Evolutionary conservation across 805 yeast species (phyloP).

Genomic region (Candida ipomoeae): DNA sequence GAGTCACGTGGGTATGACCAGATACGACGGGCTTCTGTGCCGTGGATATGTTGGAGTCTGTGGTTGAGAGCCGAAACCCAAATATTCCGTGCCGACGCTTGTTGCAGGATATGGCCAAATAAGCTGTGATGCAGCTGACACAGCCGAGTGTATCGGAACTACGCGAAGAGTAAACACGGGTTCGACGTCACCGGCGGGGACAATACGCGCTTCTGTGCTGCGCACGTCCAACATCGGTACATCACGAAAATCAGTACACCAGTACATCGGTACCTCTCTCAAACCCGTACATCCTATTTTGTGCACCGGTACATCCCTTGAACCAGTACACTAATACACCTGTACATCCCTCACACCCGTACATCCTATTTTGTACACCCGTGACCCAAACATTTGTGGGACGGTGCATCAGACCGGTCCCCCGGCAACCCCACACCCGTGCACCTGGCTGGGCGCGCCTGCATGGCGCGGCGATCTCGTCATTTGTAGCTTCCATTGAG

Average conservation of each 20-base stretch:
- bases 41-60: too few species aligned
- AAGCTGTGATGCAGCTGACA: too few species aligned
- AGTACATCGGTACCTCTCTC: neutral
- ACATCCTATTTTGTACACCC: neutral
- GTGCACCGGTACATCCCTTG: neutral
- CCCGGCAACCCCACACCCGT: neutral
- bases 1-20: too few species aligned
- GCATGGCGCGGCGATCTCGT: conserved; percentile 1
- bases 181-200: neutral
- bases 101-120: too few species aligned
- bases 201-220: neutral
- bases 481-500: conserved; percentile 8
- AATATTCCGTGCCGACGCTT: too few species aligned
- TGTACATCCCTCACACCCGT: neutral
- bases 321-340: too few species aligned
- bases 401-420: neutral
- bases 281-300: too few species aligned
- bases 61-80: too few species aligned
- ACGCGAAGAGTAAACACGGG: too few species aligned
- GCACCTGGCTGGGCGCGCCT: neutral
- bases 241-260: neutral
- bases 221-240: too few species aligned
- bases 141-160: too few species aligned
- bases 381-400: neutral
- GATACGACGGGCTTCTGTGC: too few species aligned